A percentile compares a stretch with the other conserved stretches of the same genome.
Evolutionary conservation across 2,329 filamentous ascomycete species (phyloP).

Genomic region (Tolypocladium amazonense): DNA sequence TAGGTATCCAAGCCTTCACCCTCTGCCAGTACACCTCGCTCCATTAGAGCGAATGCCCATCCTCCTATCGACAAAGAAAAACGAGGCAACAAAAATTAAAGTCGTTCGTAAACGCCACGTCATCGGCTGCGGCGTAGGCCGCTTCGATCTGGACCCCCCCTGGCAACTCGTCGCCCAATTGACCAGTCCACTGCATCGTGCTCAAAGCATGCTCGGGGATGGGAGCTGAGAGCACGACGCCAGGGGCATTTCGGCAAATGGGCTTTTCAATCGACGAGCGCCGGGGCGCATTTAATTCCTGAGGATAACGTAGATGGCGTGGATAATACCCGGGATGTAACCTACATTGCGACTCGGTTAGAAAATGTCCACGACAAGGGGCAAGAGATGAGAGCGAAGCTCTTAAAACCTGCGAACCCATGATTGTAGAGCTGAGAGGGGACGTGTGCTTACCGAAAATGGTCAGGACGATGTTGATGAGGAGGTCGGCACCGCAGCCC

Average conservation of each 20-base stretch:
- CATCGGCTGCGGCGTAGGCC: not conserved
- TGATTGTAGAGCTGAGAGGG: not conserved
- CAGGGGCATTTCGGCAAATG: no score
- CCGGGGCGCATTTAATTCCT: constrained; percentile 1
- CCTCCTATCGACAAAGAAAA: not conserved
- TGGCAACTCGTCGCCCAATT: not conserved
- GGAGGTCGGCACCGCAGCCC: constrained; percentile 74
- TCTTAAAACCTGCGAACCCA: not conserved
- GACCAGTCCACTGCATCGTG: not conserved
- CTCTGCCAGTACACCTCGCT: not conserved
- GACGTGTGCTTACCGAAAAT: constrained; percentile 43
- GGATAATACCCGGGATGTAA: constrained; percentile 74
- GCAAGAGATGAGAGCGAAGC: not conserved
- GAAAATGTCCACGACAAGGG: not conserved
- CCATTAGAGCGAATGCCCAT: not conserved
- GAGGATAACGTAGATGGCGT: constrained; percentile 80
- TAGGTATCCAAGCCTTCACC: not conserved
- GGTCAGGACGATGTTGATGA: constrained; percentile 89
- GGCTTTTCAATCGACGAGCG: no score
- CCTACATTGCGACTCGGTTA: constrained; percentile 19
- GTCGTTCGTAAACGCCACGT: not conserved
- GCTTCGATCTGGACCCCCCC: no score
- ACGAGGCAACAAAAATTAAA: not conserved
- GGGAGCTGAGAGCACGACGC: not conserved
- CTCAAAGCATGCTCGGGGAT: not conserved